Evolutionary conservation across 2,329 filamentous ascomycete genomes (phyloP).

Genomic region (Ophiostoma sp.): DNA sequence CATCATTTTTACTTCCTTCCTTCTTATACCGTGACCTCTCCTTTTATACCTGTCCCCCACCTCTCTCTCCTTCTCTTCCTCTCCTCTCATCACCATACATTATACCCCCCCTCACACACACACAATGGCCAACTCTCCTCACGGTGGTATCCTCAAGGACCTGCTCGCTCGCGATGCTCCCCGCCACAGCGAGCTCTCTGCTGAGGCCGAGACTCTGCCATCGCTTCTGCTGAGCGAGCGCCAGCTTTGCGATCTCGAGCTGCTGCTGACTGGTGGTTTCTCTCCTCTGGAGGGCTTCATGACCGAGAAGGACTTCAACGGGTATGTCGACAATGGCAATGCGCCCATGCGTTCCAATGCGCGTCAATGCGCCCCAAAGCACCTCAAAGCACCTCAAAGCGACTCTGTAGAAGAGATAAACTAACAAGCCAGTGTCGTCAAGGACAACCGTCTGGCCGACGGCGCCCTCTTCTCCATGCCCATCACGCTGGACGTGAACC

Average conservation of each 20-base stretch:
- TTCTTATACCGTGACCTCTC: neutral
- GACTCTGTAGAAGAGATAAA: slow-evolving; percentile 97
- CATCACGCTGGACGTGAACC: slow-evolving; percentile 82
- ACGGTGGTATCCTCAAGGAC: slow-evolving; percentile 96
- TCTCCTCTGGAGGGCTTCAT: slow-evolving; percentile 97
- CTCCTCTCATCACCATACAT: neutral
- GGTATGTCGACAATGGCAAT: slow-evolving; percentile 47
- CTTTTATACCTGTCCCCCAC: neutral
- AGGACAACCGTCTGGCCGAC: slow-evolving; percentile 77
- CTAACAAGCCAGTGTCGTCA: slow-evolving; percentile 92
- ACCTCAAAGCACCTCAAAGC: no score
- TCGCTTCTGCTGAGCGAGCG: slow-evolving; percentile 83
- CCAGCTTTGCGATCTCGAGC: slow-evolving; percentile 94
- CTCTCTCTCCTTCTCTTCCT: neutral
- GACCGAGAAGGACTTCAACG: slow-evolving; percentile 94
- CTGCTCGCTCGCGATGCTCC: slow-evolving; percentile 88
- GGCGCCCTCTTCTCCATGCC: slow-evolving; percentile 95
- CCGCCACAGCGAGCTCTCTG: slow-evolving; percentile 69
- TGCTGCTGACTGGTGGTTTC: slow-evolving; percentile 97
- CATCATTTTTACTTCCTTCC: slow-evolving; percentile 6
- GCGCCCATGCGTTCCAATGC: neutral
- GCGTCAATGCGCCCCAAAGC: slow-evolving; percentile 40
- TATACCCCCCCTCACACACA: neutral
- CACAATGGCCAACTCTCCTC: slow-evolving; percentile 64
- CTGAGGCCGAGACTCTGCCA: slow-evolving; percentile 80